Evolutionary conservation across 176 grass and related monocot genomes (phyloP), one percentile per base, ranked within the genome.

Genomic region (Carex pumila): DNA sequence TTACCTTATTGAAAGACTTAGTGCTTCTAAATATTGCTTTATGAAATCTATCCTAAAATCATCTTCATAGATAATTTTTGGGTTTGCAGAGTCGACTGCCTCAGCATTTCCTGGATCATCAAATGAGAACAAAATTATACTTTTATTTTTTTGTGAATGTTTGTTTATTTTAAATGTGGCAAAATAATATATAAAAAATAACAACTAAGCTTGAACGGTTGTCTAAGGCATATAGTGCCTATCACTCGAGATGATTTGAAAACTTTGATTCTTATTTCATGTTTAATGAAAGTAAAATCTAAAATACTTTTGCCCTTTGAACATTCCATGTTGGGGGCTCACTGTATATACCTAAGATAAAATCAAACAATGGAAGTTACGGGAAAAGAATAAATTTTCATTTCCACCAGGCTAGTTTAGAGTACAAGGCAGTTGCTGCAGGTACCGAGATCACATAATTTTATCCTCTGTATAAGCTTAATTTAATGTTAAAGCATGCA

Each of bases 1-100:
- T 60, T 82, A 82, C 80, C 80, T 65, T 52, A 82, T 82, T 14
- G 80, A 82, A 54, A 67, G 37, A 82, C 0, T 41, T 12, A 82
- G 4, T 29, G 80, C 60, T 67, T 82, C 80, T 53, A 82, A 82
- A 64, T 82, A 82, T 82, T 82, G n/a, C 2, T 53, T 13, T 30
- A 82, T 14, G 37, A 65, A 82, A 30, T 67, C 5, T 67, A 82
- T 65, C 61, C 41, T 62, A 34, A 67, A 53, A 82, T 82, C 18
- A 67, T 82, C 80, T 2, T 63, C 32, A 52, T 82, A 82, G 5
- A 4, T 17, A 3, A 50, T 21, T 34, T 32, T 3, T 65, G 59
- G 19, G 25, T n/a, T 82, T 50, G 80, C 37, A 22, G 22, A 11
- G 7, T 82, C n/a, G n/a, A 76, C 71, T 21, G 7, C 4, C 49